Percentiles rank a stretch among this genome's conserved stretches.
Evolutionary conservation across 257 asterid genomes (phyloP).

Genomic region (Penstemon barbatus): DNA sequence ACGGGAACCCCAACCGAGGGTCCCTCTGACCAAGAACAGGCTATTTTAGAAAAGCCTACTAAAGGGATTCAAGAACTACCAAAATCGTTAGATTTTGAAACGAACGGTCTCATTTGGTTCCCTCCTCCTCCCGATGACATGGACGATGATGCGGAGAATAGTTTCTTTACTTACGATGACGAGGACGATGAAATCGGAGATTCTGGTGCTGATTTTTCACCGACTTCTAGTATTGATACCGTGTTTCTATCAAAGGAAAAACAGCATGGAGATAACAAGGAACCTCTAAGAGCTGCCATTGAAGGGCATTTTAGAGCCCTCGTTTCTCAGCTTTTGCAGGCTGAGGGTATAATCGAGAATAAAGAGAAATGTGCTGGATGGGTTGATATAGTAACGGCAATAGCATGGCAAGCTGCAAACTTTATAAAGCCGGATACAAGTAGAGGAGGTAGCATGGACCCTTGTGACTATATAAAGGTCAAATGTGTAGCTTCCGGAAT

Average conservation of each 20-base stretch:
- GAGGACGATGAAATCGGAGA: constrained; percentile 82
- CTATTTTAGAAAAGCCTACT: constrained; percentile 57
- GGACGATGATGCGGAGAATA: constrained; percentile 54
- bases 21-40: constrained; percentile 51
- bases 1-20: constrained; percentile 44
- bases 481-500: constrained; percentile 92
- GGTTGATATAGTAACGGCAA: constrained; percentile 65
- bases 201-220: constrained; percentile 39
- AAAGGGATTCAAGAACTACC: constrained; percentile 45
- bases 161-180: constrained; percentile 64
- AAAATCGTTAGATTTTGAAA: constrained; percentile 68
- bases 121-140: constrained; percentile 82
- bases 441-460: constrained; percentile 99
- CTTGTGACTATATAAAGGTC: constrained; percentile 80
- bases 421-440: constrained; percentile 89
- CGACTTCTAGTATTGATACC: constrained; percentile 41
- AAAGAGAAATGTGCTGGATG: constrained; percentile 58
- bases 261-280: constrained; percentile 47
- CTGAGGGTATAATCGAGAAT: constrained; percentile 49
- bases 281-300: constrained; percentile 55
- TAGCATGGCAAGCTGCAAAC: constrained; percentile 92
- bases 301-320: constrained; percentile 92
- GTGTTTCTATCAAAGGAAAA: constrained; percentile 45
- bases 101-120: constrained; percentile 70
- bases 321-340: constrained; percentile 77